Conservation (phyloP, 1,284 basidiomycete genomes). For the Hypsizygus ulmarius region DNA sequence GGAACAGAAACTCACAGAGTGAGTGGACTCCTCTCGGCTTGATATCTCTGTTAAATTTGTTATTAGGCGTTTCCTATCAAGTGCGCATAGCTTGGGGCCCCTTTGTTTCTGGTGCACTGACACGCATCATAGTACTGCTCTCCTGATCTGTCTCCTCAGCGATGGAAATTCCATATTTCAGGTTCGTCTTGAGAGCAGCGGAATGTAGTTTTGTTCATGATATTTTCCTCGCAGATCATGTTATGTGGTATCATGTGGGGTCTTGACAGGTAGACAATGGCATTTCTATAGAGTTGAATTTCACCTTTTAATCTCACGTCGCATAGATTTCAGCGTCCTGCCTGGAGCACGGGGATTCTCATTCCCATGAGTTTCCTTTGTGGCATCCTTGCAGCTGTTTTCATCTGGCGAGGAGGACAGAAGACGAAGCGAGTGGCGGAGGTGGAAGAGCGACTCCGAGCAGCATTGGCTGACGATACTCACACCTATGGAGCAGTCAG, state of each 20-base stretch:
- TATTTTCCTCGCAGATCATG: constrained; percentile 41
- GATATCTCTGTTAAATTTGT: constrained; percentile 7
- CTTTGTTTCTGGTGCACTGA: constrained; percentile 8
- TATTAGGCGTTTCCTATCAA: constrained; percentile 76
- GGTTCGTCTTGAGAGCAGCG: constrained; percentile 28
- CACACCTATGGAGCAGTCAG: neutral
- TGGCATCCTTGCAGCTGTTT: constrained; percentile 75
- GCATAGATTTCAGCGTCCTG: constrained; percentile 55
- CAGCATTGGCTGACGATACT: constrained; percentile 56
- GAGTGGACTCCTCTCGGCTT: constrained; percentile 19
- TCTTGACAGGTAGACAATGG: constrained; percentile 60
- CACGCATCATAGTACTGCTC: constrained; percentile 45
- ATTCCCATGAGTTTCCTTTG: constrained; percentile 79
- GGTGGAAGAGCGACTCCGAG: constrained; percentile 68
- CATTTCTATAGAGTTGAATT: neutral
- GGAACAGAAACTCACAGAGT: constrained; percentile 83
- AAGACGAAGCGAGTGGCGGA: constrained; percentile 76
- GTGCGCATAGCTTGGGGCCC: constrained; percentile 33
- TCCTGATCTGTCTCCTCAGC: constrained; percentile 66
- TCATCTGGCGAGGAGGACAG: constrained; percentile 78
- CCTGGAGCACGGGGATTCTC: constrained; percentile 69
- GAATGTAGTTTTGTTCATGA: constrained; percentile 3
- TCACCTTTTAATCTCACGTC: constrained; percentile 2
- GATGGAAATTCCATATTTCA: constrained; percentile 85
- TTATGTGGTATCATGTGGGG: constrained; percentile 85